Evolutionary conservation across 345 rosid species (phyloP), one percentile per base, ranked within the genome.

Genomic region (Populus nigra): DNA sequence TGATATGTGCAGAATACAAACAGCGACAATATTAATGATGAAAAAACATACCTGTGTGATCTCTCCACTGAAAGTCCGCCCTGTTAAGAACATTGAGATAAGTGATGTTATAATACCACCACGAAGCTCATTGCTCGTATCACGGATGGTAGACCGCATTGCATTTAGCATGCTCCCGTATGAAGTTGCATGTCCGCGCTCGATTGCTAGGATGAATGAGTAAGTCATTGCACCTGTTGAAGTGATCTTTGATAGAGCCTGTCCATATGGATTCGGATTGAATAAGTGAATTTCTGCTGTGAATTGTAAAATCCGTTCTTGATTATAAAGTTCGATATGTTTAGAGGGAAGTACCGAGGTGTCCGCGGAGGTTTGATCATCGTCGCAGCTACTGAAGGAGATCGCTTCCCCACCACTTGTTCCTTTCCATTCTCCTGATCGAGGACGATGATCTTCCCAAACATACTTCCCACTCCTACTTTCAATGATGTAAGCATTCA

Each of bases 371-470:
- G 97, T 92, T 85, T 94, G 96, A 82, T 94, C 59, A 74, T 91
- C 98, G 80, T 94, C 97, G 79, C 98, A 94, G 47, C 96, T 96
- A 75, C 97, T 91, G 72, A 94, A 87, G 23, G 94, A 92, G 63
- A 91, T 89, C 73, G 76, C 97, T 84, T 92, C 97, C 73, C 98
- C 98, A 41, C 98, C 97, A 72, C 85, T 88, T 63, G 98, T 92
- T 82, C 97, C 98, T 85, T 91, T 92, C 92, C 90, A 88, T 57
- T 87, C 23, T 81, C 94, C 97, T 55, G 96, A 88, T 68, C 85
- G 85, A 59, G 97, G 97, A n/a, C 96, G 91, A 85, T 93, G 96
- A 67, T 91, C 93, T 83, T 91, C 94, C 97, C 98, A 94, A 15
- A 71, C 70, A 77, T 91, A 94, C 49, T 85, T 88, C 78, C 97